Percentiles rank a stretch among this genome's conserved stretches.
Conservation (phyloP, 1,284 basidiomycete genomes). For the Rhodotorula glutinis region DNA sequence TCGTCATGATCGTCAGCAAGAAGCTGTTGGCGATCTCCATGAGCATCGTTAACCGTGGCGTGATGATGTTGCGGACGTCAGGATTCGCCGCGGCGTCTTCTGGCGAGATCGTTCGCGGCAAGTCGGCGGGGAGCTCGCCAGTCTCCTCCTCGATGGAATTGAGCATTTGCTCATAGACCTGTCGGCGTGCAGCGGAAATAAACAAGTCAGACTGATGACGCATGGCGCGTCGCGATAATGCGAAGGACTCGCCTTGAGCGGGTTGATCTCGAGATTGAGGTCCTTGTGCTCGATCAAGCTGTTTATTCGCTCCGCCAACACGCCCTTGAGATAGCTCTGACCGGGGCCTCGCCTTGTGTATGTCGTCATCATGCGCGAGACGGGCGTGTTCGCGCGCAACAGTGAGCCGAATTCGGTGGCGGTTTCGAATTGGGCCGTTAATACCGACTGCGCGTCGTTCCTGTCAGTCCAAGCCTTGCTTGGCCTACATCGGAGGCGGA, state of each 20-base stretch:
- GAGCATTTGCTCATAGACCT: constrained; percentile 98
- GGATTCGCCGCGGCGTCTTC: constrained; percentile 88
- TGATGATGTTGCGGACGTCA: constrained; percentile 96
- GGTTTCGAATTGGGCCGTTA: constrained; percentile 97
- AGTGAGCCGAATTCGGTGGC: constrained; percentile 97
- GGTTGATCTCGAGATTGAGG: constrained; percentile 96
- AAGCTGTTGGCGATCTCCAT: constrained; percentile 99
- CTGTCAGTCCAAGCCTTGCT: too few relatives aligned
- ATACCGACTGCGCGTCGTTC: constrained; percentile 66
- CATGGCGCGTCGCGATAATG: too few relatives aligned
- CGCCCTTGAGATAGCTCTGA: constrained; percentile 94
- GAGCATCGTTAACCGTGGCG: constrained; percentile 90
- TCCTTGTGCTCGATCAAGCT: constrained; percentile 98
- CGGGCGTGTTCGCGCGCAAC: constrained; percentile 95
- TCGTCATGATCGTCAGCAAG: constrained; percentile 95
- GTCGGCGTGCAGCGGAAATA: neutral
- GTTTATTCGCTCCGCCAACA: constrained; percentile 95
- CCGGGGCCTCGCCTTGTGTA: constrained; percentile 97
- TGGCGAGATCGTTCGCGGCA: constrained; percentile 86
- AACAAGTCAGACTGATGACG: constrained; percentile 1
- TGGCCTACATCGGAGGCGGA: too few relatives aligned
- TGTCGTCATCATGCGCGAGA: constrained; percentile 99
- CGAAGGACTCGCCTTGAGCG: constrained; percentile 77
- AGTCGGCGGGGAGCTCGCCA: constrained; percentile 78
- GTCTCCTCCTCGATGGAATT: constrained; percentile 97